Evolutionary conservation across 1,284 basidiomycete genomes (phyloP), one percentile per base, ranked within the genome.

Genomic region (Phaffia rhodozyma): DNA sequence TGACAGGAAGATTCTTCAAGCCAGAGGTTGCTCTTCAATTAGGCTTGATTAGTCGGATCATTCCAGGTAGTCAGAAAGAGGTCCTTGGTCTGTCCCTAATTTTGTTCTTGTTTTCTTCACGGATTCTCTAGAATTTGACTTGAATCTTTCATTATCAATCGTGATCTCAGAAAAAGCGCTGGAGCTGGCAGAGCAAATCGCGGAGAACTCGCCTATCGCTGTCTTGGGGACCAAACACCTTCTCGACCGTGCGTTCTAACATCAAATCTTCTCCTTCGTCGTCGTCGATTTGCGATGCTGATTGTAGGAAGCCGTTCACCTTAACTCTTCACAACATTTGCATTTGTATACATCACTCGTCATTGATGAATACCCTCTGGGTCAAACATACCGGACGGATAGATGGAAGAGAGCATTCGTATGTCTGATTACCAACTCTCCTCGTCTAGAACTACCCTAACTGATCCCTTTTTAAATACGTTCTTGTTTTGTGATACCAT

Each of bases 191-290:
- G 76, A 77, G 63, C 70, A 78, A 0, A 87, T 94, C 55, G 87
- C 89, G 1, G 66, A 68, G 54, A 93, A 93, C 76, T 87, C 86
- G 48, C 91, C 92, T 0, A 77, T 96, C 0, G 91, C 91, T 0
- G 84, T 90, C 0, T 70, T 82, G 0, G 84, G 86, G 1, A 87
- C 89, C n/a, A 96, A 96, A 78, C 84, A 83, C 66, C 75, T 93
- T 2, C 70, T 83, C 66, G 77, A 79, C 60, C 71, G 73, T 74
- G 58, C 67, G 73, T 68, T 13, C 23, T 52, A n/a, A n/a, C n/a
- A n/a, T n/a, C 7, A 21, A 3, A 55, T 29, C 16, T 50, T 21
- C 5, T n/a, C 74, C 86, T 47, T 72, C 78, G 0, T 5, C 34
- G 3, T 63, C 29, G 38, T 54, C 53, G 47, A 64, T 49, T 23